Base-by-base conservation (phyloP, 2,329 filamentous ascomycete genomes). In the Venturia nashicola region DNA sequence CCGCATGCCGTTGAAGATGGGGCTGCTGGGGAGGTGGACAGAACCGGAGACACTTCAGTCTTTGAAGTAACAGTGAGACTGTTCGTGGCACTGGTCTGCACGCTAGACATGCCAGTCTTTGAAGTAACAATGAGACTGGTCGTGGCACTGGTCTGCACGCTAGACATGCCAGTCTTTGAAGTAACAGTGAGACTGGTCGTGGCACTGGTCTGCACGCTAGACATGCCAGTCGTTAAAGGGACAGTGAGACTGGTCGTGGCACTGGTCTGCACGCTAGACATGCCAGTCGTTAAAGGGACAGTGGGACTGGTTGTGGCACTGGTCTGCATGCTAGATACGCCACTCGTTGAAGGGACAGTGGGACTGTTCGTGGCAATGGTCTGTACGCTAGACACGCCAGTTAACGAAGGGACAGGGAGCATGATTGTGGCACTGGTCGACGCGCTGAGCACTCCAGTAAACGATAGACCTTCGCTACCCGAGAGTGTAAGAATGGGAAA, bases 1-100 rank as follows among this genome's bases (percentile, higher is more conserved):
- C 78, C 78, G 61, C 78, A 80, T 9, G 42, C 61, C 18, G 54
- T 57, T 57, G 27, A 6, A 9, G 51, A 36, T 18, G 51, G 59
- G 1, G 65, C 63, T 14, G 61, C 63, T 36, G 65, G 7, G 9
- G 36, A 3, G 5, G 32, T 34, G 14, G 8, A 16, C 51, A 57
- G 18, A 36, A 36, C 27, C 20, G 51, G 51, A 8, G 51, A 57
- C 12, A 20, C 51, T 36, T 57, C 27, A 11, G 51, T 57, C 51
- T 14, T 36, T 34, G 51, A 57, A 57, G 51, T 4, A 27, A 23
- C 20, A 51, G 2, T 3, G 20, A 51, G 8, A 16, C 8, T n/a
- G 46, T 1, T 27, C 23, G 44, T 48, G 18, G n/a, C n/a, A 48
- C 7, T 36, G n/a, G 36, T 43, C 34, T 60, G 34, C 23, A 16